These are phyloP conservation scores for Penicillium sp. DNA, from an alignment of 2,329 filamentous ascomycete genomes.

Conservation along the genomic window DNA sequence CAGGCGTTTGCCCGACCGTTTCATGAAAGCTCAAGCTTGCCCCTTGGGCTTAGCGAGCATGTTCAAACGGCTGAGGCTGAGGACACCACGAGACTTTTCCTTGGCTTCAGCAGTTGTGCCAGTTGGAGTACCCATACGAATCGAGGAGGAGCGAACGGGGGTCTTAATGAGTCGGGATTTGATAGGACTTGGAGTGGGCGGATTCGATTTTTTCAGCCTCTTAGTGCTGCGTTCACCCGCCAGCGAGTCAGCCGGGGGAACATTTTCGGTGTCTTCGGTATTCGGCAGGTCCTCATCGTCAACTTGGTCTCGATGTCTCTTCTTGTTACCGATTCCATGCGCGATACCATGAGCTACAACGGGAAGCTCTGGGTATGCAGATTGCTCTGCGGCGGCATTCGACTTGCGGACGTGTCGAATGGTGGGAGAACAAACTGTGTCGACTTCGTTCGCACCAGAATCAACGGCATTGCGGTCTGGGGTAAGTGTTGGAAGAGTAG, in stretches of 20 bases:
- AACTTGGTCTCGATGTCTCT: conserved; percentile 37
- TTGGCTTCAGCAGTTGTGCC: conserved; percentile 34
- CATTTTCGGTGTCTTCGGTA: conserved; percentile 32
- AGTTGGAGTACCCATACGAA: conserved; percentile 29
- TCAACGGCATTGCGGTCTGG: conserved; percentile 31
- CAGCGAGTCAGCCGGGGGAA: conserved; percentile 29
- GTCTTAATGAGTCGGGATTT: conserved; percentile 37
- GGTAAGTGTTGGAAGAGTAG: conserved; percentile 40
- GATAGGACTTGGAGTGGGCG: conserved; percentile 39
- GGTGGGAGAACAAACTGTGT: conserved; percentile 31
- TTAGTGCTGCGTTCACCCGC: conserved; percentile 36
- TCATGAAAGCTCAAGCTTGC: conserved; percentile 28
- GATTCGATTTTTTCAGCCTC: conserved; percentile 36
- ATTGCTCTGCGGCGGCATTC: conserved; percentile 18
- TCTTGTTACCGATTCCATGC: conserved; percentile 45
- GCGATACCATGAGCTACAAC: conserved; percentile 43
- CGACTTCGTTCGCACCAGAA: conserved; percentile 9
- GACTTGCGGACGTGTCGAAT: conserved; percentile 46
- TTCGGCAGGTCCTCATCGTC: conserved; percentile 29
- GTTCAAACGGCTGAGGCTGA: conserved; percentile 51
- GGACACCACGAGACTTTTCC: conserved; percentile 32
- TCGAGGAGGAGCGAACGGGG: conserved; percentile 28
- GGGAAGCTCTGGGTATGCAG: conserved; percentile 32
- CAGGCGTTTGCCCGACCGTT: conserved; percentile 8
- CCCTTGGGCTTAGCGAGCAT: conserved; percentile 50